Conservation (phyloP, 352 stramenopile genomes). For the Phytopythium oedochilum region DNA sequence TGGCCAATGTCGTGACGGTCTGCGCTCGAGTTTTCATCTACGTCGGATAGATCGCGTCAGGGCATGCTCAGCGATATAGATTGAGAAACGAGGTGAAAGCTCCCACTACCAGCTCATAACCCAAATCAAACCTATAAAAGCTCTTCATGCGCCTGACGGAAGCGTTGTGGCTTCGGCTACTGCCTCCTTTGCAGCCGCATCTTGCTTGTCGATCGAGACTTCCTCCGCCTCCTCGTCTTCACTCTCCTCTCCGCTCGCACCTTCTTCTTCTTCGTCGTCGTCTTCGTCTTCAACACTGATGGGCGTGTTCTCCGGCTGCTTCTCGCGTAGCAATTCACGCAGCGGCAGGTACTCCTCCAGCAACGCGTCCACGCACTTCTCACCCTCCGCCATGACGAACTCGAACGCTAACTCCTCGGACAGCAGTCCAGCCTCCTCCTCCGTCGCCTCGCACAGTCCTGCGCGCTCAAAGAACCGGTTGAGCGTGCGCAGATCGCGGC, state of each 20-base stretch:
- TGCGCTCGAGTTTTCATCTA: too few relatives aligned
- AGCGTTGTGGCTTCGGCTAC: too few relatives aligned
- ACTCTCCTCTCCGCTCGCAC: background rate
- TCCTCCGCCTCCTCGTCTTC: background rate
- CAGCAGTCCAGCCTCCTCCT: constrained; percentile 34
- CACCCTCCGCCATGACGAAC: constrained; percentile 26
- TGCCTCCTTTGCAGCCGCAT: background rate
- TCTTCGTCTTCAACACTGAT: constrained; percentile 11
- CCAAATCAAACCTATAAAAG: too few relatives aligned
- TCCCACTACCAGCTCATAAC: too few relatives aligned
- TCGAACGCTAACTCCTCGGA: constrained; percentile 38
- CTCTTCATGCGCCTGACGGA: too few relatives aligned
- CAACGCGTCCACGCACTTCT: constrained; percentile 14
- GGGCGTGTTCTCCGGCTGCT: constrained; percentile 16
- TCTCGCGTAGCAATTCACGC: constrained; percentile 19
- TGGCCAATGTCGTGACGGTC: background rate
- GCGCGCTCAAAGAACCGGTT: constrained; percentile 69
- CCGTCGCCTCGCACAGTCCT: constrained; percentile 26
- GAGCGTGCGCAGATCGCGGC: constrained; percentile 73
- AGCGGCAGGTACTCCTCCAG: constrained; percentile 24
- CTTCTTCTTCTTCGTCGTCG: constrained; percentile 6
- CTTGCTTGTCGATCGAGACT: background rate
- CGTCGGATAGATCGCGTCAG: too few relatives aligned
- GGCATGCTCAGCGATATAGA: too few relatives aligned
- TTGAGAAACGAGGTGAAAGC: too few relatives aligned